Evolutionary conservation across 2,329 filamentous ascomycete genomes (phyloP).

Genomic region (Volutella citrinella): DNA sequence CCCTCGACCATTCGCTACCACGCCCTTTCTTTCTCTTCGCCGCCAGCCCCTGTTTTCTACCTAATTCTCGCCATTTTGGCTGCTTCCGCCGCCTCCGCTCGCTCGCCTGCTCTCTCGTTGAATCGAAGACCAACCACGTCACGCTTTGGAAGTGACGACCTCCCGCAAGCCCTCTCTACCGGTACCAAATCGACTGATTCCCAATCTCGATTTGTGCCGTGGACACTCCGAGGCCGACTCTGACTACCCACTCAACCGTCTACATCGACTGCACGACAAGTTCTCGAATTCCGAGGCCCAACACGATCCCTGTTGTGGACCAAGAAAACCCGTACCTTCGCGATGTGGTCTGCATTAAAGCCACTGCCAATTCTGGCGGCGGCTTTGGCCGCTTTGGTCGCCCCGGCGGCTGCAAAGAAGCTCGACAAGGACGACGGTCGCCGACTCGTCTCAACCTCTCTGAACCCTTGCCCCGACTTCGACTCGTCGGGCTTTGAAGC

Average conservation of each 20-base stretch:
- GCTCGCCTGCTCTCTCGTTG: constrained; percentile 13
- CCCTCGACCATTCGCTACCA: constrained; percentile 26
- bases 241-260: no score
- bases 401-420: constrained; percentile 55
- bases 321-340: constrained; percentile 18
- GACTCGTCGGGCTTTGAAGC: constrained; percentile 81
- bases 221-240: no score
- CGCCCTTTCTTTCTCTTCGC: constrained; percentile 14
- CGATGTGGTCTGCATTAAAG: constrained; percentile 46
- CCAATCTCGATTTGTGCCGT: no score
- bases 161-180: no score
- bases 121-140: constrained; percentile 11
- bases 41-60: constrained; percentile 10
- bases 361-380: constrained; percentile 45
- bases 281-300: constrained; percentile 9
- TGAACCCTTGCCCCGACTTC: constrained; percentile 81
- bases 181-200: no score
- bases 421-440: no score
- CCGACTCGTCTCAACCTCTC: constrained; percentile 76
- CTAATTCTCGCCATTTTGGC: constrained; percentile 15
- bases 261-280: no score
- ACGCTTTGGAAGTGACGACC: no score
- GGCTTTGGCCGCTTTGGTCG: constrained; percentile 38
- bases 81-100: constrained; percentile 20
- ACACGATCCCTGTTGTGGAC: constrained; percentile 1